Percentiles rank a stretch among this genome's conserved stretches.
Conservation (phyloP, 352 stramenopile genomes). For the Phytopythium litorale region DNA sequence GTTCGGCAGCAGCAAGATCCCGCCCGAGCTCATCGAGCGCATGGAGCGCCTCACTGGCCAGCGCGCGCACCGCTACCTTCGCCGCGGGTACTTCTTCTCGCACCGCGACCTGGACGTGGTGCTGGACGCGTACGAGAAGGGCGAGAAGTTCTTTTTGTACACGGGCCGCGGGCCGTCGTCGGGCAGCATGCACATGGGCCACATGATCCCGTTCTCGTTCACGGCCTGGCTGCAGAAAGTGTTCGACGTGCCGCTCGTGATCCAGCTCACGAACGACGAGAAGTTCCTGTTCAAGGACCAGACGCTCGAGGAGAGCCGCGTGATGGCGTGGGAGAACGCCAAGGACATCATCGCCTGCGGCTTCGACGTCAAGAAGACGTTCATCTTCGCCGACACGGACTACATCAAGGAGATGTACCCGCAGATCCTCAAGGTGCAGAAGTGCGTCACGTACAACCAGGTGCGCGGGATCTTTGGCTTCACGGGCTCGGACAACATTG, state of each 20-base stretch:
- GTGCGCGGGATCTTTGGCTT: slow-evolving; percentile 99
- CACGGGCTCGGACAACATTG: slow-evolving; percentile 97
- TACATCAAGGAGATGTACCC: slow-evolving; percentile 99
- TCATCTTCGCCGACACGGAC: slow-evolving; percentile 99
- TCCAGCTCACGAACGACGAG: slow-evolving; percentile 99
- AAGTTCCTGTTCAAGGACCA: slow-evolving; percentile 99
- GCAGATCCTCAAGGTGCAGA: slow-evolving; percentile 99
- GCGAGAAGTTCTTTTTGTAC: slow-evolving; percentile 99
- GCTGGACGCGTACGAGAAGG: slow-evolving; percentile 94
- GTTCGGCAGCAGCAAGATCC: slow-evolving; percentile 97
- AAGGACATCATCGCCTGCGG: slow-evolving; percentile 99
- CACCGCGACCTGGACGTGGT: slow-evolving; percentile 98
- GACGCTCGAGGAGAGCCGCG: slow-evolving; percentile 83
- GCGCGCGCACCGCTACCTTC: slow-evolving; percentile 95
- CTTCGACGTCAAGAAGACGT: slow-evolving; percentile 97
- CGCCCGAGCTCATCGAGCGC: slow-evolving; percentile 89
- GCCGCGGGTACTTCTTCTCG: slow-evolving; percentile 99
- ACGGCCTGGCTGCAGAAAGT: slow-evolving; percentile 98
- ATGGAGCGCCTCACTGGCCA: slow-evolving; percentile 95
- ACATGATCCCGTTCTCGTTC: slow-evolving; percentile 99
- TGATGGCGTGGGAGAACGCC: slow-evolving; percentile 98
- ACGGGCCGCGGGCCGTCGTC: slow-evolving; percentile 97
- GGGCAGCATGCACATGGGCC: slow-evolving; percentile 97
- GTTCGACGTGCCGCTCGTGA: slow-evolving; percentile 99
- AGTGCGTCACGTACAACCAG: slow-evolving; percentile 97